Base-by-base conservation (phyloP, 2,329 filamentous ascomycete genomes). In the Trichoderma lentiforme region DNA sequence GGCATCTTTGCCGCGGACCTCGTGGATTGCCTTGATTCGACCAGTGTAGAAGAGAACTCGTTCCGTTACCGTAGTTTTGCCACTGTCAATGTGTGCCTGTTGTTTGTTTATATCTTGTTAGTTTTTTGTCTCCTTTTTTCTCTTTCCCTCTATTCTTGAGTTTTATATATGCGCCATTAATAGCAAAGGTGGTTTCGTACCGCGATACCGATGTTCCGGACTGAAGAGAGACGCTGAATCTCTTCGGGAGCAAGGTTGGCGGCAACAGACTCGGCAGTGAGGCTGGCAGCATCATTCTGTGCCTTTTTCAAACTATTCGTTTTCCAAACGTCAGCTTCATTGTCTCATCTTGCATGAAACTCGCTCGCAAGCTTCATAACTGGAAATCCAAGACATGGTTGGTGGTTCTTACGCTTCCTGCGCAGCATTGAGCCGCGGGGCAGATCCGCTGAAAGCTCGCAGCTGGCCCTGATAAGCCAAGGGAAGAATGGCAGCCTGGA, bases 31-130 rank as follows among this genome's bases (percentile, higher is more conserved):
- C 81, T 97, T 97, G 84, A 98, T 98, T 80, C 96, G 92, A 75
- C 96, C 96, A 70, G 96, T 98, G 83, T 99, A 99, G 88, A 95
- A 99, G 71, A 99, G 91, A 58, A 99, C 94, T 82, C 96, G 93
- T 84, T 99, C 96, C 71, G 95, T 98, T 74, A 91, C 93, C 47
- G 96, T 99, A 43, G 96, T 99, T 85, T 99, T 99, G 78, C 96
- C 96, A 79, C 94, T 97, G 85, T 99, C 96, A 81, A 99, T 99
- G 81, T 99, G 96, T 76, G 96, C 96, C 92, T 94, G 47, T 63
- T 63, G 9, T 32, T 32, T 18, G 15, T 26, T 7, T 6, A 26
- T 5, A 57, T 39, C 12, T 14, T 11, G 62, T 73, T 28, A 72
- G 67, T n/a, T 39, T 56, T 47, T 21, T 14, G 18, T 36, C 15